Conservation (phyloP, 176 grass and related monocot species). For the Oryza brachyantha region DNA sequence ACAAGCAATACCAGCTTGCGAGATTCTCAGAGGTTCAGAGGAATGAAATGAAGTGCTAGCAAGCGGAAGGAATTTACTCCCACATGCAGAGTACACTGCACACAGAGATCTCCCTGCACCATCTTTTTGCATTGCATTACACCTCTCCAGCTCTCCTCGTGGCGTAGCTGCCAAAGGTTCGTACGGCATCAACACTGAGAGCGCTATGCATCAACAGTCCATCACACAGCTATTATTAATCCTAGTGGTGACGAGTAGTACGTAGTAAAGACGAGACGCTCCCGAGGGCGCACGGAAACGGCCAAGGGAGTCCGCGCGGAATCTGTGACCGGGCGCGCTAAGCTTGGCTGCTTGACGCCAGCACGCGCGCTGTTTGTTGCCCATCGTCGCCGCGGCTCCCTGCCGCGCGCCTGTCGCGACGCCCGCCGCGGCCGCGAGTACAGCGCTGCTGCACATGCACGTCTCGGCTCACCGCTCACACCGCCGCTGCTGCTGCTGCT, state of each 20-base stretch:
- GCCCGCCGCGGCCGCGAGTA: neutral
- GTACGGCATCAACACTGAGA: neutral
- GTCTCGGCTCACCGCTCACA: neutral
- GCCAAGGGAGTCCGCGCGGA: neutral
- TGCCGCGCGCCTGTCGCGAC: neutral
- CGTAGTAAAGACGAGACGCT: neutral
- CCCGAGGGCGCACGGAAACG: neutral
- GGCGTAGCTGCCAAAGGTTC: neutral
- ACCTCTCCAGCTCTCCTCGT: neutral
- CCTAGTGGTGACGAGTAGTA: neutral
- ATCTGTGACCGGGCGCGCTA: neutral
- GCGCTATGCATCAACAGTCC: neutral
- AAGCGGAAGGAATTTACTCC: neutral
- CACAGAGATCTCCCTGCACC: neutral
- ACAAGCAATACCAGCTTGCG: no score
- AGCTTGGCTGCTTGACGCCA: neutral
- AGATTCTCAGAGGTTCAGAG: neutral
- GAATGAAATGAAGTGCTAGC: neutral
- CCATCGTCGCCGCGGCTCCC: neutral
- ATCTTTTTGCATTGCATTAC: neutral
- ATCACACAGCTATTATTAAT: neutral
- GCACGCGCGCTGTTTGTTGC: conserved; percentile 16
- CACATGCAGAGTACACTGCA: neutral
- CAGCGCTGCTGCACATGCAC: neutral
- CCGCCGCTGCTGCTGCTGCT: neutral